A percentile compares a stretch with the other conserved stretches of the same genome.
These are phyloP conservation scores for Trametes sanguinea DNA, from an alignment of 768 basidiomycete genomes.

Conservation along the genomic window DNA sequence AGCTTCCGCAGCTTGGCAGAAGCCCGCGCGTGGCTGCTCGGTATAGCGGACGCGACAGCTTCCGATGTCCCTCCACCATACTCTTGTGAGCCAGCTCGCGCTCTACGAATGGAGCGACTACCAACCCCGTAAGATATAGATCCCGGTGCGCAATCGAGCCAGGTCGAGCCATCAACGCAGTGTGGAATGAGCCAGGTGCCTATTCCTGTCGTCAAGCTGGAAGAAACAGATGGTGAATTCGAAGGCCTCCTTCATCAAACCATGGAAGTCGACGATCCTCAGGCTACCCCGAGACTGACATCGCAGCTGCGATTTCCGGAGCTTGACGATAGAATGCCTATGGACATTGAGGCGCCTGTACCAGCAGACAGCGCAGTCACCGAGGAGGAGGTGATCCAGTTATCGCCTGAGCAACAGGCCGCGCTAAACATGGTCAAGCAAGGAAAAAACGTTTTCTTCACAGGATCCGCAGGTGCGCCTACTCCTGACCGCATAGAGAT, in stretches of 20 bases:
- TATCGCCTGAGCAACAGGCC: slow-evolving; percentile 55
- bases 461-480: slow-evolving; percentile 73
- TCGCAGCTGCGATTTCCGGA: background rate
- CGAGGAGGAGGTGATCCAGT: slow-evolving; percentile 29
- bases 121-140: background rate
- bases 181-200: background rate
- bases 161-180: slow-evolving; percentile 4
- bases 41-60: slow-evolving; percentile 12
- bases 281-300: no score
- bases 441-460: slow-evolving; percentile 78
- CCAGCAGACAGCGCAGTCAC: background rate
- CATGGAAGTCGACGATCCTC: slow-evolving; percentile 2
- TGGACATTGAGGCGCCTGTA: background rate
- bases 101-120: background rate
- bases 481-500: background rate
- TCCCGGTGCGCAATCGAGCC: background rate
- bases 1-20: slow-evolving; percentile 47
- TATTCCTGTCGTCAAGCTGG: background rate
- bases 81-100: background rate
- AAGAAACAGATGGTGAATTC: background rate
- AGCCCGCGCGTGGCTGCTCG: slow-evolving; percentile 51
- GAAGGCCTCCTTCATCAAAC: background rate
- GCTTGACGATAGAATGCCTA: background rate
- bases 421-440: slow-evolving; percentile 56
- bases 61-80: slow-evolving; percentile 1